Evolutionary conservation across 257 asterid genomes (phyloP), one percentile per base, ranked within the genome.

Genomic region (Ligustrum vulgare): DNA sequence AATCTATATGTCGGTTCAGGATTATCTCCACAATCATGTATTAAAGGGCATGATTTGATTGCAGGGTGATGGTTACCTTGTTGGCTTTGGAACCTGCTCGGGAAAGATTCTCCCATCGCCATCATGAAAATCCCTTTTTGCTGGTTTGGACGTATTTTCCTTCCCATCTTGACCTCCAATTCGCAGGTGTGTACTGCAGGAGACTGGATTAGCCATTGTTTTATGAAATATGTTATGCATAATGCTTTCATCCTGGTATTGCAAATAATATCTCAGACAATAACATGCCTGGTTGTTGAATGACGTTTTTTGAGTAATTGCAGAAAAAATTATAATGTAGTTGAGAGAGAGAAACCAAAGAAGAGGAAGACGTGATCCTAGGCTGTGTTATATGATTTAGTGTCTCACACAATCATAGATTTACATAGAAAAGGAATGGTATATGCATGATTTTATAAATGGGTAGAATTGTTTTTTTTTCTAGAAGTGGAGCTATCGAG

Each of bases 1-100:
- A 13, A 15, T 51, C 39, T 45, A 22, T 67, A 5, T 20, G 4
- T 72, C 11, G 34, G 37, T 0, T 18, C 4, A 16, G 18, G n/a
- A 7, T 41, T 9, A 18, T 8, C 11, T 43, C 7, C 18, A 41
- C 67, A 22, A n/a, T 66, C 51, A 32, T 49, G 70, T 67, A 18
- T 23, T 70, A 70, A 41, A 66, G 37, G 39, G 75, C 62, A 31
- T 7, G 39, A 70, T 69, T 45, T 49, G 22, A 82, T 70, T 79
- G 81, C 87, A 90, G 96, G 96, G 91, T 32, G 82, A 85, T 75
- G 96, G 90, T 54, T 88, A 85, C 78, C 85, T 33, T 32, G 80
- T 90, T 72, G 96, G 93, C 65, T 90, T 90, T 35, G 96, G 96
- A 67, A 75, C 70, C 75, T 90, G 96, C 86, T 79, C 90, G 0